Conservation (phyloP, 306 rosid genomes). For the Cucurbita pepo region DNA sequence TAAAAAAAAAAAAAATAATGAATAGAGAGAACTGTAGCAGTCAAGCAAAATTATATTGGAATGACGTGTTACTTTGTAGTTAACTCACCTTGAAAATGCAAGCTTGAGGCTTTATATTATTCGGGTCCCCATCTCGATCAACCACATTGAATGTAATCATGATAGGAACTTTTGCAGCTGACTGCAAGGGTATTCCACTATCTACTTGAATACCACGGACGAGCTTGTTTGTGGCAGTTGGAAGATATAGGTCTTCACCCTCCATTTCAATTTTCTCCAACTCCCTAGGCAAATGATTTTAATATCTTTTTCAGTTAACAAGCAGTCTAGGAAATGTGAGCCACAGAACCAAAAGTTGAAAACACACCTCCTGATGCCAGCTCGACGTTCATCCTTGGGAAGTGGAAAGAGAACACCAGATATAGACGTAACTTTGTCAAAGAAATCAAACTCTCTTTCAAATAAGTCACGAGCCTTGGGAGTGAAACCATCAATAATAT, state of each 20-base stretch:
- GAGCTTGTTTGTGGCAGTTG: constrained; percentile 81
- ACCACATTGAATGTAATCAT: constrained; percentile 80
- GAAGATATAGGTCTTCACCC: constrained; percentile 86
- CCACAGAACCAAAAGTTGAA: constrained; percentile 2
- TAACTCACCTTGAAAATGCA: constrained; percentile 83
- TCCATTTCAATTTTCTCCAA: constrained; percentile 79
- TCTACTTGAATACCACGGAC: constrained; percentile 77
- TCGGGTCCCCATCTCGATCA: constrained; percentile 65
- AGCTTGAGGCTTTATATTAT: constrained; percentile 73
- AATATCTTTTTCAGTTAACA: not conserved
- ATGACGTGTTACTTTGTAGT: not conserved
- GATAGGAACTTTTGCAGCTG: constrained; percentile 97
- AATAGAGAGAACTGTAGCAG: not conserved
- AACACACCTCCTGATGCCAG: constrained; percentile 62
- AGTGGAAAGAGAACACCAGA: constrained; percentile 75
- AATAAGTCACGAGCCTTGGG: constrained; percentile 68
- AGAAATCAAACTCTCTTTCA: constrained; percentile 84
- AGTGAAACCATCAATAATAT: constrained; percentile 59
- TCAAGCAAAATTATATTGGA: not conserved
- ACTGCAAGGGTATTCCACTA: constrained; percentile 93
- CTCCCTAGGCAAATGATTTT: constrained; percentile 41
- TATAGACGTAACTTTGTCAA: constrained; percentile 94
- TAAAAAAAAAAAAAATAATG: not conserved
- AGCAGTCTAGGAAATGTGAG: not conserved
- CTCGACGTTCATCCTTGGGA: constrained; percentile 87